phyloP scores from a whole-genome alignment of 1,139 yeast species.

The Geotrichum candidum region DNA sequence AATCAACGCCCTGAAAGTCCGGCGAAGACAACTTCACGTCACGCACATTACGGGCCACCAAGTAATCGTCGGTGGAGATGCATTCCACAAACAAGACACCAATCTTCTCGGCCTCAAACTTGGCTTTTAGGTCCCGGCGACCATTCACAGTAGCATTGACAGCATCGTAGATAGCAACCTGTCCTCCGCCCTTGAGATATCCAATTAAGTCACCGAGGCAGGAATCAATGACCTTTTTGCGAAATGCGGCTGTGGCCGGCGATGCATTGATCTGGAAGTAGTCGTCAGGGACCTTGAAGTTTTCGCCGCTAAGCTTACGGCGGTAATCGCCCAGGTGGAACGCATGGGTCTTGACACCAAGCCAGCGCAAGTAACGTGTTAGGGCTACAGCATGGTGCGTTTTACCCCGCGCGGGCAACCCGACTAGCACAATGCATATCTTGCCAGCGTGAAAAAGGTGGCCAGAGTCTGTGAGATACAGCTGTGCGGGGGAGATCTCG shows the following conservation, averaged over 20 bases:
- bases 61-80: slow-evolving; percentile 63
- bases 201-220: slow-evolving; percentile 64
- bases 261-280: slow-evolving; percentile 63
- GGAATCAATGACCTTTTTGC: slow-evolving; percentile 54
- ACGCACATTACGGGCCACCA: slow-evolving; percentile 70
- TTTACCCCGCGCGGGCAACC: slow-evolving; percentile 94
- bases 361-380: slow-evolving; percentile 84
- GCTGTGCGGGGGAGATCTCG: slow-evolving; percentile 61
- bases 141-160: slow-evolving; percentile 75
- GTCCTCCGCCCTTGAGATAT: slow-evolving; percentile 71
- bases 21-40: slow-evolving; percentile 81
- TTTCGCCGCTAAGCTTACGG: slow-evolving; percentile 39
- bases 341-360: slow-evolving; percentile 87
- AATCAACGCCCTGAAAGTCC: slow-evolving; percentile 73
- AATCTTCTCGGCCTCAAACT: slow-evolving; percentile 43
- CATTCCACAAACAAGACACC: slow-evolving; percentile 87
- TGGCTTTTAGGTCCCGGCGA: slow-evolving; percentile 52
- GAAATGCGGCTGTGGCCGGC: slow-evolving; percentile 50
- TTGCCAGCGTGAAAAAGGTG: slow-evolving; percentile 93
- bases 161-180: slow-evolving; percentile 94
- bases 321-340: slow-evolving; percentile 93
- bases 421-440: slow-evolving; percentile 81
- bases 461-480: slow-evolving; percentile 86
- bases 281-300: slow-evolving; percentile 53
- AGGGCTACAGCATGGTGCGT: slow-evolving; percentile 88